Evolutionary conservation across 1,284 basidiomycete species (phyloP).

Genomic region (Ustilago vetiveriae): DNA sequence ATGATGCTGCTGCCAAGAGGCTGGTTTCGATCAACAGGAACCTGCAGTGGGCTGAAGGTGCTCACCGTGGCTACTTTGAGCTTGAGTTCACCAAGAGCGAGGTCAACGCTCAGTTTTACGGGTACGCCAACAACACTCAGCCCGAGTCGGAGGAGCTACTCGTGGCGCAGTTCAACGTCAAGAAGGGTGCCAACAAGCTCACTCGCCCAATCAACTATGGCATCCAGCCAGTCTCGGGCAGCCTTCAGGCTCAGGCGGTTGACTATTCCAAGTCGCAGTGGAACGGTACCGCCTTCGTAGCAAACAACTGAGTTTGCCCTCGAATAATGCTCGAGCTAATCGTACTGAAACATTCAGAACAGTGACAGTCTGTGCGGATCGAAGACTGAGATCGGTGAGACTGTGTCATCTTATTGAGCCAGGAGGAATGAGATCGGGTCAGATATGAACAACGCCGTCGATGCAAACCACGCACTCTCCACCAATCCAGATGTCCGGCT

Average conservation of each 20-base stretch:
- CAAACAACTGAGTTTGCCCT: conserved; percentile 3
- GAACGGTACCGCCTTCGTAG: conserved; percentile 53
- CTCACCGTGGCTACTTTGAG: conserved; percentile 73
- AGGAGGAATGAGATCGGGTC: too few relatives aligned
- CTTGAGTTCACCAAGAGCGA: conserved; percentile 38
- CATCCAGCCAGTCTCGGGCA: conserved; percentile 39
- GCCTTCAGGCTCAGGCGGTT: conserved; percentile 39
- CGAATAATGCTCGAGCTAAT: too few relatives aligned
- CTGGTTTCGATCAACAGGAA: conserved; percentile 71
- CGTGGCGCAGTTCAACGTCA: conserved; percentile 66
- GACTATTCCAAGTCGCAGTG: conserved; percentile 45
- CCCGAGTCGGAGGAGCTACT: conserved; percentile 70
- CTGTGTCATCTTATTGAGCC: too few relatives aligned
- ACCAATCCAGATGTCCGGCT: conserved; percentile 51
- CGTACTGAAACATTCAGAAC: too few relatives aligned
- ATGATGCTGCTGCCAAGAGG: conserved; percentile 65
- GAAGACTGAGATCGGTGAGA: too few relatives aligned
- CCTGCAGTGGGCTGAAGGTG: conserved; percentile 76
- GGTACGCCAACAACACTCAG: conserved; percentile 72
- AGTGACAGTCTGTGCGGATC: too few relatives aligned
- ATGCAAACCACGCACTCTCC: conserved; percentile 48
- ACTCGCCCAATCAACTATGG: conserved; percentile 72
- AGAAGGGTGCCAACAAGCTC: conserved; percentile 71
- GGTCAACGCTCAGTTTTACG: conserved; percentile 73
- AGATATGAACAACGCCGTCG: conserved; percentile 34